A percentile compares a stretch with the other conserved stretches of the same genome.
Conservation (phyloP, 495 filamentous ascomycete species). For the Hyaloscypha variabilis region DNA sequence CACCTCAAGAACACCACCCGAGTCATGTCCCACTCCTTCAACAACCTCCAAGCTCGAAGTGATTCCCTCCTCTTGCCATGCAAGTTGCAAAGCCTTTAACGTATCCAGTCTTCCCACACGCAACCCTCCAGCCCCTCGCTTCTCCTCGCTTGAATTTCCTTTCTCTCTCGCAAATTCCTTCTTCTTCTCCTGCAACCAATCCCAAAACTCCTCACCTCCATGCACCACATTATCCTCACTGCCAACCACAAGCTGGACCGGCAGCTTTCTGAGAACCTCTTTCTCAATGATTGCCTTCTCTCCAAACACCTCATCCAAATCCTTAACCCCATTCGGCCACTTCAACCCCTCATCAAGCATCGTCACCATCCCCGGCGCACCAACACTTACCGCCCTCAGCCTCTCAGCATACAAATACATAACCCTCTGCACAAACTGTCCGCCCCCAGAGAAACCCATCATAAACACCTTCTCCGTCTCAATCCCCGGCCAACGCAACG, state of each 20-base stretch:
- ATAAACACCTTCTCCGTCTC: constrained; percentile 28
- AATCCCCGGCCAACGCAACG: constrained; percentile 30
- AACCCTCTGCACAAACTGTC: constrained; percentile 33
- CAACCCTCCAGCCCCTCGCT: background rate
- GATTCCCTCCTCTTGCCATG: background rate
- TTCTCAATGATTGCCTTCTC: background rate
- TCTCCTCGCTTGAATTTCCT: background rate
- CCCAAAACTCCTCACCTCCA: background rate
- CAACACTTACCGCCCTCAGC: constrained; percentile 27
- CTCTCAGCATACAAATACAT: constrained; percentile 33
- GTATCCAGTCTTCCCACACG: background rate
- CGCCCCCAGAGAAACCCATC: constrained; percentile 35
- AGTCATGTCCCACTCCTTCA: background rate
- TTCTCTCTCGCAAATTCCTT: background rate
- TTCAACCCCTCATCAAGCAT: constrained; percentile 15
- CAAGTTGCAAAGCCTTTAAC: background rate
- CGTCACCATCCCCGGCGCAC: constrained; percentile 29
- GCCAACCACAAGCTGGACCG: background rate
- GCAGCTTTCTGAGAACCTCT: background rate
- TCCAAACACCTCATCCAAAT: background rate
- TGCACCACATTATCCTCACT: background rate
- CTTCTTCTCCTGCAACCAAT: background rate
- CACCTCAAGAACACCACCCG: background rate
- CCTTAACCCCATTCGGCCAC: background rate
- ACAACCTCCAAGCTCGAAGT: background rate